Evolutionary conservation across 2,329 filamentous ascomycete genomes (phyloP).

Genomic region (Westerdykella sp.): DNA sequence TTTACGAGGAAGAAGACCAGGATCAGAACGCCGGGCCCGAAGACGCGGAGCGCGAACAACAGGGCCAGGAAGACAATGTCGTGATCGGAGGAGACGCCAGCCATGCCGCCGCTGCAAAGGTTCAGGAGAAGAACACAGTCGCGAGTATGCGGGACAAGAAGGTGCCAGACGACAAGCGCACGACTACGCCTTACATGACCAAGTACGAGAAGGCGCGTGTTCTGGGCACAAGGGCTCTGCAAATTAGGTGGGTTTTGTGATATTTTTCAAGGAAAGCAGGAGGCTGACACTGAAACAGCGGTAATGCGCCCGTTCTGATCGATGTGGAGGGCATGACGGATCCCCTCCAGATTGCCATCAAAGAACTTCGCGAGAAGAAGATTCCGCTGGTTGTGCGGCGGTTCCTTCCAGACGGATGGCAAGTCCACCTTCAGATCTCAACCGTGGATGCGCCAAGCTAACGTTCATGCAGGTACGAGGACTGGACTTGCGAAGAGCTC

Average conservation of each 20-base stretch:
- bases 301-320: conserved; percentile 95
- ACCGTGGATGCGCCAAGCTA: conserved; percentile 6
- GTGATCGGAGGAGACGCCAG: conserved; percentile 48
- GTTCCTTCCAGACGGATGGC: conserved; percentile 96
- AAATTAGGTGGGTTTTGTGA: conserved; percentile 69
- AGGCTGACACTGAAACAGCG: conserved; percentile 50
- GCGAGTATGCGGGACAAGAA: conserved; percentile 67
- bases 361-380: conserved; percentile 97
- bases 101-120: conserved; percentile 39
- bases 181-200: conserved; percentile 97
- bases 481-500: conserved; percentile 97
- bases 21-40: conserved; percentile 41
- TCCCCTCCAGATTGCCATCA: conserved; percentile 93
- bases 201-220: conserved; percentile 97
- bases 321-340: conserved; percentile 97
- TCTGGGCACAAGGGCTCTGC: conserved; percentile 83
- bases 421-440: conserved; percentile 39
- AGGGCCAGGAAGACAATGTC: conserved; percentile 35
- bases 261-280: neutral
- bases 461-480: conserved; percentile 67
- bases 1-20: conserved; percentile 60
- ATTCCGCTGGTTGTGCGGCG: conserved; percentile 91
- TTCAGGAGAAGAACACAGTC: conserved; percentile 49
- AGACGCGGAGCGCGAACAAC: conserved; percentile 29
- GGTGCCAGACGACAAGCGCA: conserved; percentile 79